Evolutionary conservation across 129 eudicot genomes (phyloP).

Genomic region (Pittosporum tobira): DNA sequence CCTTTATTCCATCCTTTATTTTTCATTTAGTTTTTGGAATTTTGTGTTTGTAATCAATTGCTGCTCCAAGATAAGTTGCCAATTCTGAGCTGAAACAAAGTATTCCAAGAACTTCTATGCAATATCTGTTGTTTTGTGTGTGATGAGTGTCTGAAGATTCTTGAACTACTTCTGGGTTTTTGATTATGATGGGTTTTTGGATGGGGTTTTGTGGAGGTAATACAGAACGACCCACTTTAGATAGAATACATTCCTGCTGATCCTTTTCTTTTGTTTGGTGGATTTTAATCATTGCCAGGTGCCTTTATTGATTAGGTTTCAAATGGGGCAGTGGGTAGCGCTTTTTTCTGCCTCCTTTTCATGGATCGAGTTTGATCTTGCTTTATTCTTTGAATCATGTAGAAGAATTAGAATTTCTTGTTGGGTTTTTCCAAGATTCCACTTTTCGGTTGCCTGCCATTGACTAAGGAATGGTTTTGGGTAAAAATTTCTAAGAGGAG

Average conservation of each 20-base stretch:
- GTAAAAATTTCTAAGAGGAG: neutral
- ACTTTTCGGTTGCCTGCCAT: neutral
- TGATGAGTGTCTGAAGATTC: neutral
- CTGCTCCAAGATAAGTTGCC: neutral
- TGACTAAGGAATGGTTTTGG: neutral
- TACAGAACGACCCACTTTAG: neutral
- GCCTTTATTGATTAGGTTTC: neutral
- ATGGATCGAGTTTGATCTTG: slow-evolving; percentile 4
- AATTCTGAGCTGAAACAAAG: neutral
- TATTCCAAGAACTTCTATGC: neutral
- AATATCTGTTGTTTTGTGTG: neutral
- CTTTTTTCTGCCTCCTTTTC: slow-evolving; percentile 1
- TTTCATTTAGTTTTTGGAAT: neutral
- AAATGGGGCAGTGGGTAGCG: neutral
- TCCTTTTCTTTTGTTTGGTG: neutral
- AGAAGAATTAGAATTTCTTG: neutral
- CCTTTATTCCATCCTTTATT: neutral
- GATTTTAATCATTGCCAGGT: slow-evolving; percentile 6
- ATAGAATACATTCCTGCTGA: neutral
- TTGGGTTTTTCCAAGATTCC: neutral
- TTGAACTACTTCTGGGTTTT: neutral
- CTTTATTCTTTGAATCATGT: slow-evolving; percentile 11
- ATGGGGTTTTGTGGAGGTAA: neutral
- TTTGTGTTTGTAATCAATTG: slow-evolving; percentile 2
- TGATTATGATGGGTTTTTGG: neutral